These are phyloP conservation scores for Skeletonema costatum DNA, from an alignment of 108 stramenopile genomes.

Conservation along the genomic window DNA sequence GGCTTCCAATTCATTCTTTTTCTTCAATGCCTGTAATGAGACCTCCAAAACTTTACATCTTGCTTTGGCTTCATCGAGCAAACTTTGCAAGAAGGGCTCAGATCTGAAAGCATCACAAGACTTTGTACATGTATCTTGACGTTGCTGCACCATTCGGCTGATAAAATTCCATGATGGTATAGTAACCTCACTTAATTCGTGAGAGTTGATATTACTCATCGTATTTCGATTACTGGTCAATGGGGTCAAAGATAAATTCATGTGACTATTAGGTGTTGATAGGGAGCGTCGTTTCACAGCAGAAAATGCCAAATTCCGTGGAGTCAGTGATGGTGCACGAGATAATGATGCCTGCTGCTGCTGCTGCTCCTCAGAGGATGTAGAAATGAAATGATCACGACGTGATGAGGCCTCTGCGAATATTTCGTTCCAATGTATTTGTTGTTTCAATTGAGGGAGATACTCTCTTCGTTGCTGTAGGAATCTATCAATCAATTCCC, in stretches of 20 bases:
- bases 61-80: conserved; percentile 17
- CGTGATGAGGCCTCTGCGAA: conserved; percentile 17
- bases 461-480: conserved; percentile 13
- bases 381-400: conserved; percentile 19
- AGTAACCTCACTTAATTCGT: background rate
- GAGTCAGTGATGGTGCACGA: conserved; percentile 15
- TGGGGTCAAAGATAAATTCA: conserved; percentile 21
- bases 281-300: conserved; percentile 1
- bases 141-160: conserved; percentile 12
- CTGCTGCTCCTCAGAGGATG: background rate
- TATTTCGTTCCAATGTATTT: conserved; percentile 26
- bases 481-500: conserved; percentile 22
- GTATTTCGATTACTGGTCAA: conserved; percentile 14
- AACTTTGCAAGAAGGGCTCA: conserved; percentile 16
- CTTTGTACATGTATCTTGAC: conserved; percentile 7
- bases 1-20: background rate
- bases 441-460: conserved; percentile 22
- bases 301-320: conserved; percentile 20
- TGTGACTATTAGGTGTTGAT: conserved; percentile 1
- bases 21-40: background rate
- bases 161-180: conserved; percentile 36
- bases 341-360: background rate
- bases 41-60: conserved; percentile 16
- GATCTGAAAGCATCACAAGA: conserved; percentile 29
- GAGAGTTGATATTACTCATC: background rate